These are phyloP conservation scores for Mortierella sp. DNA, from an alignment of 371 early-diverging fungal genomes.

Conservation along the genomic window DNA sequence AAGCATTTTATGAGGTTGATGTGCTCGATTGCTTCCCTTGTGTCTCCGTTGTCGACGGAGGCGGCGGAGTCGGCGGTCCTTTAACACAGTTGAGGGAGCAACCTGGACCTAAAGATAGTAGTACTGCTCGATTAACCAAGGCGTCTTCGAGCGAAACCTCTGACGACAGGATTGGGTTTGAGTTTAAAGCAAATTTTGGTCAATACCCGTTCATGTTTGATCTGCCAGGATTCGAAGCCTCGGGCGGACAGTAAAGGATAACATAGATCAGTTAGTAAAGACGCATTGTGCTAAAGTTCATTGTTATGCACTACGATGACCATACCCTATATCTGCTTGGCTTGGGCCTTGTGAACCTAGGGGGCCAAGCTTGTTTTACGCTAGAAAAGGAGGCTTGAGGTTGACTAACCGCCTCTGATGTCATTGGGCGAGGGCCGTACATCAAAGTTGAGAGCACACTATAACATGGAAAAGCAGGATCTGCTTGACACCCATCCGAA, in stretches of 20 bases:
- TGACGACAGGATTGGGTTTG: slow-evolving; percentile 27
- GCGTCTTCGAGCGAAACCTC: neutral
- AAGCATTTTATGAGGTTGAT: slow-evolving; percentile 49
- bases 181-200: slow-evolving; percentile 53
- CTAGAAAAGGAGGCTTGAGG: too few species aligned
- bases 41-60: slow-evolving; percentile 39
- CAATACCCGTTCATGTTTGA: slow-evolving; percentile 51
- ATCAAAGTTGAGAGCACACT: too few species aligned
- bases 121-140: neutral
- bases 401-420: too few species aligned
- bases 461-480: too few species aligned
- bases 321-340: too few species aligned
- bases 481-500: too few species aligned
- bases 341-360: too few species aligned
- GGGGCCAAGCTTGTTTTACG: too few species aligned
- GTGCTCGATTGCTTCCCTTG: slow-evolving; percentile 49
- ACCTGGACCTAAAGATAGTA: neutral
- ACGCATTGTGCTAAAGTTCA: too few species aligned
- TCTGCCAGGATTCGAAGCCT: slow-evolving; percentile 29
- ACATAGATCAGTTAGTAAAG: neutral
- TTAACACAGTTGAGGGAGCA: slow-evolving; percentile 21
- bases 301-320: too few species aligned
- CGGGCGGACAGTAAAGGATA: slow-evolving; percentile 1
- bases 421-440: too few species aligned
- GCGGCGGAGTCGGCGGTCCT: slow-evolving; percentile 36